phyloP scores from a whole-genome alignment of 192 early-diverging fungal genomes.

The Piromyces finnis region DNA sequence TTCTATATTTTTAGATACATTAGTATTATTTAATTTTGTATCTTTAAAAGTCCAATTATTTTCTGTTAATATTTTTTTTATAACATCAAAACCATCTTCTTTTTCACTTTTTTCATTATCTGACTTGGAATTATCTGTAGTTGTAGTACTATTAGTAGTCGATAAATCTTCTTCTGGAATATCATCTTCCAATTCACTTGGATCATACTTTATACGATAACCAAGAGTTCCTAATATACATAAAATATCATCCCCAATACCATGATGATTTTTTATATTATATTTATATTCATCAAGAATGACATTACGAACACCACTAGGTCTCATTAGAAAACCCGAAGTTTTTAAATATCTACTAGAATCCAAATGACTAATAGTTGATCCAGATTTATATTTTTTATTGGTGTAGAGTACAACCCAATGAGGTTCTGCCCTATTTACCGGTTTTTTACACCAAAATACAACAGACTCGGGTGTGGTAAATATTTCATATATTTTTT shows the following conservation, averaged over 20 bases:
- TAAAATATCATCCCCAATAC: not conserved
- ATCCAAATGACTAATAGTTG: not conserved
- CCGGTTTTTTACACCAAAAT: too few species aligned
- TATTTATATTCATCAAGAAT: not conserved
- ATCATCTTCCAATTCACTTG: not conserved
- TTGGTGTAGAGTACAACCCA: not conserved
- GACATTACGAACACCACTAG: not conserved
- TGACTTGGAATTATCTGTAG: too few species aligned
- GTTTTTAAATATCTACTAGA: not conserved
- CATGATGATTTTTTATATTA: not conserved
- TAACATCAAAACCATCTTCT: too few species aligned
- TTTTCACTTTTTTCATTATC: too few species aligned
- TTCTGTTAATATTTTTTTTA: too few species aligned
- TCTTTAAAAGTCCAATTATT: too few species aligned
- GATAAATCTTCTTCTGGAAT: not conserved
- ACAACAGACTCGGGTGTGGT: too few species aligned
- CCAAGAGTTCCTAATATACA: not conserved
- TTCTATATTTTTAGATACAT: too few species aligned
- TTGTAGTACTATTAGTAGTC: not conserved
- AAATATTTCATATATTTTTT: too few species aligned
- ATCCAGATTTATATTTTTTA: not conserved
- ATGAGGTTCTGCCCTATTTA: too few species aligned
- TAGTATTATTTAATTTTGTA: too few species aligned
- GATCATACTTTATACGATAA: not conserved
- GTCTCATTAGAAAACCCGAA: not conserved